Base-by-base conservation (phyloP, 495 filamentous ascomycete genomes). In the Penicillium daleae region DNA sequence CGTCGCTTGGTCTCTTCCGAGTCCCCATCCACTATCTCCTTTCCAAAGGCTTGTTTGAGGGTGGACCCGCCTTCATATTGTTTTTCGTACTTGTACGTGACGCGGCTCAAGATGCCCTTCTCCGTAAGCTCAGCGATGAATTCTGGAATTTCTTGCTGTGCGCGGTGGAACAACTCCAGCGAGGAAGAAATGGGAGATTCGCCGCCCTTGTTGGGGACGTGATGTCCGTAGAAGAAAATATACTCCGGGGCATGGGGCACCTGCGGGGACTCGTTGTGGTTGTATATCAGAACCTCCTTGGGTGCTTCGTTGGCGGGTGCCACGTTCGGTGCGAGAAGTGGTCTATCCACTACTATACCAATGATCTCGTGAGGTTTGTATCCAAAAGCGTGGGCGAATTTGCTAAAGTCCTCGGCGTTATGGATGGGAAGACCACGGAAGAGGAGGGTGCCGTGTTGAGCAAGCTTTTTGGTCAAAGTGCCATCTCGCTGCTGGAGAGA, bases 391-490 rank as follows among this genome's bases (percentile, higher is more conserved):
- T 83, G 80, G 9, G 81, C 81, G 64, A 86, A 84, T 65, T 69
- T 71, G 66, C 80, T 82, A 62, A 86, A 85, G 31, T 77, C 74
- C 13, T 66, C 66, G 9, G 73, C 74, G 50, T 59, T 67, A 39
- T 72, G 61, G 55, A 76, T 76, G 12, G 74, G 71, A 1, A 77
- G 72, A 50, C 48, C 50, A 21, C 74, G 69, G 66, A 75, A 77
- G 50, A 77, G 71, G 24, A 77, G 60, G 5, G 71, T 67, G 22
- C 74, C 73, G 51, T 77, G 74, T 1, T 51, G 64, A 50, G 86
- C 70, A 15, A 88, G 84, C 69, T 92, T 89, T 61, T 87, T 81
- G 51, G 81, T 84, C 29, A 93, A 81, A 57, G 82, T 67, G 1
- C 66, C 60, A 6, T 71, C 60, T 32, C 54, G 37, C 19, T 93